Conservation (phyloP, 352 stramenopile genomes). For the Peronospora destructor region DNA sequence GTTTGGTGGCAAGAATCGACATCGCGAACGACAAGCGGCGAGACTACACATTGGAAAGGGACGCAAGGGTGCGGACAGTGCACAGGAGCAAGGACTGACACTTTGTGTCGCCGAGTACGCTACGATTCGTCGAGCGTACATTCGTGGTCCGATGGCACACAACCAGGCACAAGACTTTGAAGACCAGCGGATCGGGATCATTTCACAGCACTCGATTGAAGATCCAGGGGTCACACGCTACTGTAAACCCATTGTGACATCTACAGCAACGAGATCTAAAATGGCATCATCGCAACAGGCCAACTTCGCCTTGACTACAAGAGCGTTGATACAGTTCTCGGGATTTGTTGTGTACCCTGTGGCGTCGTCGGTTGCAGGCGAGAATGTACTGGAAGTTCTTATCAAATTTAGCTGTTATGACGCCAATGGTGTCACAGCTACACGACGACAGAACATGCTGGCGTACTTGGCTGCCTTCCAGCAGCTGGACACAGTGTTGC, state of each 20-base stretch:
- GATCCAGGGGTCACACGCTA: constrained; percentile 51
- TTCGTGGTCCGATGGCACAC: constrained; percentile 26
- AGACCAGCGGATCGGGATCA: constrained; percentile 55
- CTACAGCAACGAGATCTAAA: constrained; percentile 4
- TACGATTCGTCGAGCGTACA: constrained; percentile 42
- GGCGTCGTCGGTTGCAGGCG: constrained; percentile 25
- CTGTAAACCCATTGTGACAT: constrained; percentile 48
- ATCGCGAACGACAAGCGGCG: constrained; percentile 15
- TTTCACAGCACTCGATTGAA: constrained; percentile 62
- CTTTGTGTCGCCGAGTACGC: constrained; percentile 61
- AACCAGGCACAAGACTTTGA: constrained; percentile 30
- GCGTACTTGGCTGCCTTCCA: constrained; percentile 41
- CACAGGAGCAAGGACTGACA: constrained; percentile 30
- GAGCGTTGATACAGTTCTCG: constrained; percentile 56
- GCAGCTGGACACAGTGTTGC: constrained; percentile 41
- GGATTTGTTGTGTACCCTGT: constrained; percentile 59
- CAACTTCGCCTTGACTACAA: constrained; percentile 30
- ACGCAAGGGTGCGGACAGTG: constrained; percentile 4
- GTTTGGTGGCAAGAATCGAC: constrained; percentile 35
- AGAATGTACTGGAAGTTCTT: constrained; percentile 49
- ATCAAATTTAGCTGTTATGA: constrained; percentile 66
- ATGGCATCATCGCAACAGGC: constrained; percentile 7
- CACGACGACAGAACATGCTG: constrained; percentile 45
- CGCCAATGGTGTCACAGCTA: constrained; percentile 29
- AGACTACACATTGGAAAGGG: constrained; percentile 8